phyloP scores from a whole-genome alignment of 2,329 filamentous ascomycete species.

The Fusarium fujikuroi region DNA sequence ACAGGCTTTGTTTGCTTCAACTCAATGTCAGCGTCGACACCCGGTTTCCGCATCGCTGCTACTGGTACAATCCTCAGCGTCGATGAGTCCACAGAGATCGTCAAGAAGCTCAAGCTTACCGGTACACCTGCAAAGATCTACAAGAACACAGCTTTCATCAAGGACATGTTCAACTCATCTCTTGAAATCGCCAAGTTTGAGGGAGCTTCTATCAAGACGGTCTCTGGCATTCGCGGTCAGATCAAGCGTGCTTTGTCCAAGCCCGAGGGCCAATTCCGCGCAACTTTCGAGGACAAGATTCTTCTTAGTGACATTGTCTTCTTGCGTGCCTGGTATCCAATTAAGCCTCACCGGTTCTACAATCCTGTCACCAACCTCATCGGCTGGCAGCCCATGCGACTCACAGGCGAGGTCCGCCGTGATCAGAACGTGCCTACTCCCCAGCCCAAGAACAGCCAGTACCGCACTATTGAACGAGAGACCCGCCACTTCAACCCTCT shows the following conservation, averaged over 20 bases:
- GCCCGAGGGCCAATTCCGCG: conserved; percentile 94
- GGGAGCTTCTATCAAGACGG: conserved; percentile 93
- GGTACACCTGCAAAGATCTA: conserved; percentile 97
- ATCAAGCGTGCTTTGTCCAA: conserved; percentile 96
- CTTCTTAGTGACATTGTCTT: conserved; percentile 97
- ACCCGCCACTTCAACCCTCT: conserved; percentile 83
- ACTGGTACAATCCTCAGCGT: conserved; percentile 94
- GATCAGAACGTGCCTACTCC: conserved; percentile 81
- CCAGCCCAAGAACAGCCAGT: conserved; percentile 83
- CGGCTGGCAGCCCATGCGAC: conserved; percentile 92
- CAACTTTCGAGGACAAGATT: conserved; percentile 98
- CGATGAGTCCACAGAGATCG: conserved; percentile 95
- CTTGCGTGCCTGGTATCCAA: conserved; percentile 94
- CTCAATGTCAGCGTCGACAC: conserved; percentile 83
- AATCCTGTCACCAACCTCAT: conserved; percentile 95
- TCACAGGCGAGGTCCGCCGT: conserved; percentile 90
- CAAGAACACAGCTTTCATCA: conserved; percentile 99
- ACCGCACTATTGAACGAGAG: conserved; percentile 74
- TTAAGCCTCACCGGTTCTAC: conserved; percentile 96
- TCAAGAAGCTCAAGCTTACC: conserved; percentile 98
- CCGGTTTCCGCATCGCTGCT: conserved; percentile 93
- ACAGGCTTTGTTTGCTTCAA: conserved; percentile 96
- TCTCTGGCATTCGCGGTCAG: conserved; percentile 93
- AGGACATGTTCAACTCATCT: conserved; percentile 94
- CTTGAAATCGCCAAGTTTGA: conserved; percentile 99